Base-by-base conservation (phyloP, 129 eudicot species). In the Flaveria linearis region DNA sequence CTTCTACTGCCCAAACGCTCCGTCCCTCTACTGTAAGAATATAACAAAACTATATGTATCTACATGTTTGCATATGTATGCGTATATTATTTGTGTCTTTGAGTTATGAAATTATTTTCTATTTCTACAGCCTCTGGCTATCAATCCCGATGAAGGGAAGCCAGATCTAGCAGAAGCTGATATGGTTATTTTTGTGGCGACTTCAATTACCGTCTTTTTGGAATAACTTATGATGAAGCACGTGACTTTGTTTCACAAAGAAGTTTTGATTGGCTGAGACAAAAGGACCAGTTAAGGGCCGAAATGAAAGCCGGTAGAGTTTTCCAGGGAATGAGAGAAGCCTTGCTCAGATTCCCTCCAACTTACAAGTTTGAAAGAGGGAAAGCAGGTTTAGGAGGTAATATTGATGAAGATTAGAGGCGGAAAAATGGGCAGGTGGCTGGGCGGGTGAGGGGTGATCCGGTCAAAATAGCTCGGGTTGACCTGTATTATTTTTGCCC, bases 211-310 rank as follows among this genome's bases (percentile, higher is more conserved):
- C 92, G 97, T 18, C 96, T 91, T 49, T 95, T 95, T 87, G 99
- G 99, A 69, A 91, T 95, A 84, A 84, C 99, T 12, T 95, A 95
- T 42, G 99, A 95, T 58, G 99, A 95, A 82, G 99, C 99, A 65
- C 90, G 99, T 49, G 99, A 95, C 74, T 86, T 95, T 76, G 99
- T 95, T 80, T 95, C 99, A n/a, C 99, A 95, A 83, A 87, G 97
- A 85, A 86, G 94, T 80, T 95, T 95, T 36, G 97, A 95, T 55
- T 95, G 99, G 97, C 91, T 95, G 39, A 87, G 99, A 45, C 96
- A 95, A 77, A 95, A 82, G 84, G 99, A 95, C 81, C 99, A 95
- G 78, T 81, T 95, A 36, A 83, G 96, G 75, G 97, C 92, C 10
- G 99, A 95, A 80, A 95, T 95, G 99, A 91, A 86, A 85, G 92